A percentile compares a stretch with the other conserved stretches of the same genome.
Evolutionary conservation across 164 flowering plant species (phyloP).

Genomic region (Tinospora cordifolia): DNA sequence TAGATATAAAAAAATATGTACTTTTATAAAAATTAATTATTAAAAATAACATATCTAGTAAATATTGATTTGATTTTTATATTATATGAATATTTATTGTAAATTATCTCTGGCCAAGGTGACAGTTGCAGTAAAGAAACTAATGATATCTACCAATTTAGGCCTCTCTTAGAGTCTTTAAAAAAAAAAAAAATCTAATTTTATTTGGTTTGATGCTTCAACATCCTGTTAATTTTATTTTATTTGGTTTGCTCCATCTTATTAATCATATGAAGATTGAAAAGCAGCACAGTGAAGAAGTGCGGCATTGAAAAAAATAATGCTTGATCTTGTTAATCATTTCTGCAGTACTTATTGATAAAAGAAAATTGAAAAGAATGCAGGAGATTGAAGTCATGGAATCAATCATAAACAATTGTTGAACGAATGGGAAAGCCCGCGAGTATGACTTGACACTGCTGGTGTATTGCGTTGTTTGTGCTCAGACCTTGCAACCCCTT

Average conservation of each 20-base stretch:
- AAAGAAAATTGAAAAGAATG: not conserved
- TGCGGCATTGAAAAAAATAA: not conserved
- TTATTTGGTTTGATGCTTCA: not conserved
- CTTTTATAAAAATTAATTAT: too few species aligned
- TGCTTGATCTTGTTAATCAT: not conserved
- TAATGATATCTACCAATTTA: too few species aligned
- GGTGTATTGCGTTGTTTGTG: constrained; percentile 20
- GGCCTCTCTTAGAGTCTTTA: too few species aligned
- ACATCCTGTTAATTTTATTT: too few species aligned
- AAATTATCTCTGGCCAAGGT: too few species aligned
- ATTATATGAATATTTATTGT: too few species aligned
- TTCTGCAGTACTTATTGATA: not conserved
- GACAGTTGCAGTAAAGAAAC: too few species aligned
- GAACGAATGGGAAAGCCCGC: constrained; percentile 52
- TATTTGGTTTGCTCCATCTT: not conserved
- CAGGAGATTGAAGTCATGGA: not conserved
- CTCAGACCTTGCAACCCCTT: constrained; percentile 43
- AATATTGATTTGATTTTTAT: too few species aligned
- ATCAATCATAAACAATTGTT: not conserved
- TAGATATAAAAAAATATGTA: too few species aligned
- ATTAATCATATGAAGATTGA: not conserved
- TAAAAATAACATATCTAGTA: too few species aligned
- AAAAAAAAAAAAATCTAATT: not conserved
- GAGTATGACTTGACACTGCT: constrained; percentile 36
- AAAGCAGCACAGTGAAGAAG: not conserved